phyloP scores from a whole-genome alignment of 495 filamentous ascomycete genomes.

The Aspergillus diversus region DNA sequence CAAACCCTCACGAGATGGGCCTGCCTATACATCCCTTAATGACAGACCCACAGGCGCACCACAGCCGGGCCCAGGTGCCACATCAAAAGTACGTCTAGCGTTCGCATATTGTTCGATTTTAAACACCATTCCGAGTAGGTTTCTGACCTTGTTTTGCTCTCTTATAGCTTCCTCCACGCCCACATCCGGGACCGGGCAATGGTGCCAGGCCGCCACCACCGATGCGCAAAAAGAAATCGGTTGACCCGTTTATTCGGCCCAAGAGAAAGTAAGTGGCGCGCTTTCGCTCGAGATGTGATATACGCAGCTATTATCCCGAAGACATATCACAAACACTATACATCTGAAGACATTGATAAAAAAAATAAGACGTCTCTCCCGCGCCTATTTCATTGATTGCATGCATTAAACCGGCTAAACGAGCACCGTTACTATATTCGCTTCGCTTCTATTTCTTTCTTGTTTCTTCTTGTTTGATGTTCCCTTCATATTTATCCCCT shows the following conservation, averaged over 20 bases:
- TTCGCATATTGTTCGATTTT: too few species aligned
- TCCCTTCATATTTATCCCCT: not conserved
- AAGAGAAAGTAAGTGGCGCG: slow-evolving; percentile 36
- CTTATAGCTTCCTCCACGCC: slow-evolving; percentile 22
- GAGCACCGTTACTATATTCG: not conserved
- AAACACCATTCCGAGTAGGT: too few species aligned
- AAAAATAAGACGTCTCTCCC: not conserved
- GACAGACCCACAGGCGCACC: slow-evolving; percentile 22
- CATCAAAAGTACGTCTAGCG: slow-evolving; percentile 28
- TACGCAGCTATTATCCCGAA: not conserved
- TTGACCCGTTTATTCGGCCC: slow-evolving; percentile 56
- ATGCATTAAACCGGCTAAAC: not conserved
- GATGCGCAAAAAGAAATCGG: slow-evolving; percentile 52
- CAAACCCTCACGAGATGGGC: slow-evolving; percentile 44
- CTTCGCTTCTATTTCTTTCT: not conserved
- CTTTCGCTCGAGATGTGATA: not conserved
- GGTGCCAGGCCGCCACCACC: slow-evolving; percentile 37
- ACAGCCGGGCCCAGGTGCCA: slow-evolving; percentile 17
- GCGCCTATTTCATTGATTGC: not conserved
- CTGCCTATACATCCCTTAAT: slow-evolving; percentile 31
- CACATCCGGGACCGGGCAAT: slow-evolving; percentile 25
- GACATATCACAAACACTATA: not conserved
- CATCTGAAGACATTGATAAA: not conserved
- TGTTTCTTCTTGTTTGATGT: slow-evolving; percentile 3
- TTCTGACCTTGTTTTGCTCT: slow-evolving; percentile 21